phyloP scores from a whole-genome alignment of 2,329 filamentous ascomycete species.

The Penicillium psychrosexuale region DNA sequence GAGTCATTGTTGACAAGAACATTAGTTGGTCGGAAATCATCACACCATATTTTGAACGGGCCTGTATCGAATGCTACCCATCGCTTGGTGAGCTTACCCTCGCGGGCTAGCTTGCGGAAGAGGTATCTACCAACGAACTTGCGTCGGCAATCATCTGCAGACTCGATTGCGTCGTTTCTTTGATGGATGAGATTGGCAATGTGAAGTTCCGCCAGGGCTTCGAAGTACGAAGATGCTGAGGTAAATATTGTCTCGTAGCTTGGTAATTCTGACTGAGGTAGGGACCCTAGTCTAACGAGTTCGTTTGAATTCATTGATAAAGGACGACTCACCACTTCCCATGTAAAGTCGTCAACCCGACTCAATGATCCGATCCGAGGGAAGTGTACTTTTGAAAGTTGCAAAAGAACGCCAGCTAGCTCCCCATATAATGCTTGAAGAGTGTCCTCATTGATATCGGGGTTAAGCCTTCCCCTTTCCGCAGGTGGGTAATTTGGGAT shows the following conservation, averaged over 20 bases:
- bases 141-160: not conserved
- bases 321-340: not conserved
- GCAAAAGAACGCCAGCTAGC: not conserved
- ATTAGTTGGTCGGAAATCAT: constrained; percentile 22
- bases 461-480: constrained; percentile 22
- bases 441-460: constrained; percentile 32
- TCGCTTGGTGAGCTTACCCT: not conserved
- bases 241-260: not conserved
- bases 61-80: not conserved
- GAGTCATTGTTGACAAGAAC: constrained; percentile 12
- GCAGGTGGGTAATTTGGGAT: not conserved
- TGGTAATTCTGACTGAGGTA: not conserved
- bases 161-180: not conserved
- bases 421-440: constrained; percentile 27
- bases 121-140: not conserved
- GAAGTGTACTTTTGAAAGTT: not conserved
- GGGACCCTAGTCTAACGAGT: not conserved
- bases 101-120: not conserved
- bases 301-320: not conserved
- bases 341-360: not conserved
- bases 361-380: not conserved
- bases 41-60: constrained; percentile 25
- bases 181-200: not conserved
- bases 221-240: not conserved
- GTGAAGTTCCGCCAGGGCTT: not conserved